Percentiles rank a stretch among this genome's conserved stretches.
phyloP scores from a whole-genome alignment of 306 rosid genomes.

The Medicago lupulina region DNA sequence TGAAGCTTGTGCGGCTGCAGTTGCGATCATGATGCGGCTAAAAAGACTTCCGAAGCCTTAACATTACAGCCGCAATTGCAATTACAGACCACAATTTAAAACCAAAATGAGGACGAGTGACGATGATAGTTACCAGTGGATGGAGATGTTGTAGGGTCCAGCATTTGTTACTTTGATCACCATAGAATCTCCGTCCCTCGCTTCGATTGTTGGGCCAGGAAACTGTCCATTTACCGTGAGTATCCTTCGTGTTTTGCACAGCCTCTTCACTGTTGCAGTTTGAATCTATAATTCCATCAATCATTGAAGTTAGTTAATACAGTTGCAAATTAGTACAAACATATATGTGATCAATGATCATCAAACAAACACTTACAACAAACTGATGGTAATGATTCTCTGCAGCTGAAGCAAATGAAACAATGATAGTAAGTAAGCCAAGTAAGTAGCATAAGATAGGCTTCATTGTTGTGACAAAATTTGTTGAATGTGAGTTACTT shows the following conservation, averaged over 20 bases:
- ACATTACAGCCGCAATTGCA: neutral
- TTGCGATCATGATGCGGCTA: neutral
- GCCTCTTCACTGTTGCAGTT: conserved; percentile 74
- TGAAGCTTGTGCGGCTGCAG: neutral
- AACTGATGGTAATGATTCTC: conserved; percentile 78
- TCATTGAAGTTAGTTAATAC: conserved; percentile 9
- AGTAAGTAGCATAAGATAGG: conserved; percentile 50
- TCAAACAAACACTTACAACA: conserved; percentile 59
- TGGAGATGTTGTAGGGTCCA: conserved; percentile 68
- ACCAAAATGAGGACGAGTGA: conserved; percentile 13
- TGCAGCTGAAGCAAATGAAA: conserved; percentile 51
- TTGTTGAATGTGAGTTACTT: conserved; percentile 27
- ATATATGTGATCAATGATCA: neutral
- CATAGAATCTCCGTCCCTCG: conserved; percentile 79
- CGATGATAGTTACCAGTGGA: conserved; percentile 69
- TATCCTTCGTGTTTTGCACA: conserved; percentile 72
- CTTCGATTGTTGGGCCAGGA: conserved; percentile 75
- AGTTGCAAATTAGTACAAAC: neutral
- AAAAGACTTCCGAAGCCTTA: neutral
- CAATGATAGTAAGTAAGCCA: conserved; percentile 47
- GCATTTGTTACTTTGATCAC: conserved; percentile 66
- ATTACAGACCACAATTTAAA: neutral
- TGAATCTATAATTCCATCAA: conserved; percentile 55
- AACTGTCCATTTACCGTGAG: conserved; percentile 83
- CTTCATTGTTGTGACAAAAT: conserved; percentile 50